A percentile compares a stretch with the other conserved stretches of the same genome.
phyloP scores from a whole-genome alignment of 2,329 filamentous ascomycete species.

The Blastomyces silverae region DNA sequence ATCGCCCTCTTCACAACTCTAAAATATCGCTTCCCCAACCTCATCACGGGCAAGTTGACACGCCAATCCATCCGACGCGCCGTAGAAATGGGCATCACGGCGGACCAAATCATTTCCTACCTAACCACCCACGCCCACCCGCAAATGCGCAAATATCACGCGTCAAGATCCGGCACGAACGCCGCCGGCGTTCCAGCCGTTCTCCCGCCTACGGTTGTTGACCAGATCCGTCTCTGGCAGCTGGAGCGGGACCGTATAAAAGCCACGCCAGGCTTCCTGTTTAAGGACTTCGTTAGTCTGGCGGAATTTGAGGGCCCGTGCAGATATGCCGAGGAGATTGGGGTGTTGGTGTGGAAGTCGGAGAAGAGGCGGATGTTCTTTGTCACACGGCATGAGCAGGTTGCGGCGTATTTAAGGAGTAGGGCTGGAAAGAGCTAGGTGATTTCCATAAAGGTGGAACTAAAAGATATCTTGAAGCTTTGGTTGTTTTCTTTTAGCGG shows the following conservation, averaged over 20 bases:
- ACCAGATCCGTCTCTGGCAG: conserved; percentile 97
- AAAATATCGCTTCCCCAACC: conserved; percentile 84
- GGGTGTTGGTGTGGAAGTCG: conserved; percentile 81
- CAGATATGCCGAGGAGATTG: conserved; percentile 75
- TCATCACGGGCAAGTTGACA: conserved; percentile 85
- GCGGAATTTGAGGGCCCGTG: conserved; percentile 51
- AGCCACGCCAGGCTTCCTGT: conserved; percentile 73
- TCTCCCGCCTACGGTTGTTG: conserved; percentile 88
- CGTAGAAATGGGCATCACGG: conserved; percentile 83
- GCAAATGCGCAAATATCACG: conserved; percentile 67
- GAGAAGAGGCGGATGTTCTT: conserved; percentile 80
- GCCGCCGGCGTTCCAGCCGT: conserved; percentile 44
- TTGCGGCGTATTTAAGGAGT: conserved; percentile 69
- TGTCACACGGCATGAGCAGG: conserved; percentile 82
- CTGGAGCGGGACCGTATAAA: conserved; percentile 93
- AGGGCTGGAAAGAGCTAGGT: conserved; percentile 45
- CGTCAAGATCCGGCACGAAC: conserved; percentile 36
- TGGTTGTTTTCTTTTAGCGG: background rate
- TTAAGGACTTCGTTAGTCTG: conserved; percentile 76
- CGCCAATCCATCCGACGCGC: conserved; percentile 82
- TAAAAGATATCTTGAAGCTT: background rate
- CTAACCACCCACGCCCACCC: conserved; percentile 89
- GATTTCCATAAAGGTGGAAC: background rate
- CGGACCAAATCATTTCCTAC: conserved; percentile 91
- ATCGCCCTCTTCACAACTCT: conserved; percentile 83